Evolutionary conservation across 2,329 filamentous ascomycete species (phyloP), one percentile per base, ranked within the genome.

Genomic region (Samsoniella hepiali): DNA sequence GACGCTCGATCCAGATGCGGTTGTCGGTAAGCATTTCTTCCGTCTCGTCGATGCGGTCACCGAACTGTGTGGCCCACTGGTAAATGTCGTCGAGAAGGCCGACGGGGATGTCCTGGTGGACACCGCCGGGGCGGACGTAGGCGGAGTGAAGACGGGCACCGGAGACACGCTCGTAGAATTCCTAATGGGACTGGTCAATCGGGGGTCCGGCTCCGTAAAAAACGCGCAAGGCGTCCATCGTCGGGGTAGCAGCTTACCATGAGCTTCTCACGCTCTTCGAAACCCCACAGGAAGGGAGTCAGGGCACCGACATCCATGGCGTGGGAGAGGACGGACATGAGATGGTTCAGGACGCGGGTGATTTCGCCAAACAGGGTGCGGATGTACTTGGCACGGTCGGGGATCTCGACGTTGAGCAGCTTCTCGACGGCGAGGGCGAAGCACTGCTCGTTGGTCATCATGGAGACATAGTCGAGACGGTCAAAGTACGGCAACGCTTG

Each of bases 361-460:
- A 99, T 91, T 77, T 99, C 95, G 71, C 87, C 95, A 77, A 99
- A 99, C 81, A 99, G 0, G 40, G 94, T 98, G 69, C 95, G 87
- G 75, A 99, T 99, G 82, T 89, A 99, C 82, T 99, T 98, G 71
- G 95, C 95, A 73, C 95, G 86, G 68, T 95, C 90, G 31, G 95
- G 95, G 67, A 99, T 91, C 76, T 99, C 96, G 68, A 99, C 84
- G 78, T 99, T 99, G 72, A 99, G 83, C 65, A 99, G 85, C 84
- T 99, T 99, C 85, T 99, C 95, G 63, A 98, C 94, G 27, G 93
- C 95, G 69, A 99, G 85, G 44, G 93, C 88, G 79, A 92, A 99
- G 75, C 93, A 97, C 81, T 99, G 95, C 84, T 99, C 95, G 79
- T 99, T 99, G 73, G 95, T 99, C 95, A 99, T 99, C 96, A 99